Percentiles rank a stretch among this genome's conserved stretches.
These are phyloP conservation scores for Thozetella sp. DNA, from an alignment of 495 filamentous ascomycete species.

Conservation along the genomic window DNA sequence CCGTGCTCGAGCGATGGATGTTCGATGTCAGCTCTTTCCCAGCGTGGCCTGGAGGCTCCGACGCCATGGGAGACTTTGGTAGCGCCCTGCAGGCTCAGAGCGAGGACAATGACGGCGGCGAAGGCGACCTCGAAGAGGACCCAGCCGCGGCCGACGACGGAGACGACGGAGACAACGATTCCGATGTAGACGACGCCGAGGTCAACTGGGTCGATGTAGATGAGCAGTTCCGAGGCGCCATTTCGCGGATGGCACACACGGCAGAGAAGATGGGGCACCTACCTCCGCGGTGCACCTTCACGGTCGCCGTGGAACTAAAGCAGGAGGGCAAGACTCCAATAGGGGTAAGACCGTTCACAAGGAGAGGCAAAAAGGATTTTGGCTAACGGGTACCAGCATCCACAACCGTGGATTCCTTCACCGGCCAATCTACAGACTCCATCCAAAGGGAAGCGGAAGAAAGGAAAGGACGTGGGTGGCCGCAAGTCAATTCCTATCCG, in stretches of 20 bases:
- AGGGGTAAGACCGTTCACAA: conserved; percentile 41
- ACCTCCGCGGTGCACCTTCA: conserved; percentile 80
- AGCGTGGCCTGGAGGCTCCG: conserved; percentile 46
- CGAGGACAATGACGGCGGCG: conserved; percentile 34
- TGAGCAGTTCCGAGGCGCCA: conserved; percentile 49
- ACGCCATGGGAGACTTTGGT: conserved; percentile 32
- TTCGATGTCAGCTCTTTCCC: conserved; percentile 84
- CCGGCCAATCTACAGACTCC: conserved; percentile 47
- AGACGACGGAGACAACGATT: conserved; percentile 1
- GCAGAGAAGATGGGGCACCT: conserved; percentile 65
- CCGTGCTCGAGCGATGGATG: conserved; percentile 77
- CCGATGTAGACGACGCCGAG: conserved; percentile 13
- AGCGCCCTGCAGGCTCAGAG: conserved; percentile 38
- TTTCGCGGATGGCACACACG: conserved; percentile 51
- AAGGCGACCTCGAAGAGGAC: conserved; percentile 4
- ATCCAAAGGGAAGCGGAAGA: conserved; percentile 28
- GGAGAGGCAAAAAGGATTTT: neutral
- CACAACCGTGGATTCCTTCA: conserved; percentile 69
- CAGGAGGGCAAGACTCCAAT: conserved; percentile 77
- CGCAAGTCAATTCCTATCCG: conserved; percentile 55
- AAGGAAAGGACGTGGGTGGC: conserved; percentile 43
- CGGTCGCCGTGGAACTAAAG: conserved; percentile 81
- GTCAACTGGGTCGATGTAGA: conserved; percentile 42
- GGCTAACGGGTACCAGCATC: conserved; percentile 39
- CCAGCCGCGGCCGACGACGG: neutral